These are phyloP conservation scores for Ascobolus immersus DNA, from an alignment of 495 filamentous ascomycete genomes.

Conservation along the genomic window DNA sequence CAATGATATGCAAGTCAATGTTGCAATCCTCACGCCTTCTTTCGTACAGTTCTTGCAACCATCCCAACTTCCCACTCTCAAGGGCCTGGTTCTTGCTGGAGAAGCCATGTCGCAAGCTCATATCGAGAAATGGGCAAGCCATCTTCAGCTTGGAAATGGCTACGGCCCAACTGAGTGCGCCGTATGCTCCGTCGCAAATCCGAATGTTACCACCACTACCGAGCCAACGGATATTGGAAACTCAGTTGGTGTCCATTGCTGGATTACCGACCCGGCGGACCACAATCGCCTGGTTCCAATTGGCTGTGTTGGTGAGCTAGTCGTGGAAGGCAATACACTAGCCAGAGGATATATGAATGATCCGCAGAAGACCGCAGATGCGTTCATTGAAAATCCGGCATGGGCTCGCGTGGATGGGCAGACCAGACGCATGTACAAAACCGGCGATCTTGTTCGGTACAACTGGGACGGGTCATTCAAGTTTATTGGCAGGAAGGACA, in stretches of 20 bases:
- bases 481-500: constrained; percentile 18
- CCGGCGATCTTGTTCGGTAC: constrained; percentile 28
- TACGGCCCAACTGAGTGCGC: constrained; percentile 29
- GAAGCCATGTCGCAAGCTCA: constrained; percentile 19
- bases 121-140: constrained; percentile 19
- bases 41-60: constrained; percentile 12
- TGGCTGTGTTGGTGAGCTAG: constrained; percentile 27
- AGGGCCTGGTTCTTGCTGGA: constrained; percentile 25
- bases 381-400: constrained; percentile 24
- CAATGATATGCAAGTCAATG: constrained; percentile 10
- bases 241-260: constrained; percentile 14
- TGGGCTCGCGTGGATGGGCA: too few species aligned
- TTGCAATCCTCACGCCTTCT: constrained; percentile 8
- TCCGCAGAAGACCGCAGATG: constrained; percentile 20
- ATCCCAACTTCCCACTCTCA: constrained; percentile 22
- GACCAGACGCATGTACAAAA: constrained; percentile 22
- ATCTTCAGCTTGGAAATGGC: constrained; percentile 22
- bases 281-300: constrained; percentile 23
- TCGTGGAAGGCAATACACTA: constrained; percentile 17
- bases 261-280: constrained; percentile 25
- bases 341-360: constrained; percentile 16
- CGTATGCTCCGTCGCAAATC: constrained; percentile 13
- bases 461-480: constrained; percentile 26
- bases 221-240: constrained; percentile 16
- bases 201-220: constrained; percentile 5